Evolutionary conservation across 176 grass and related monocot genomes (phyloP).

Genomic region (Eleusine coracana): DNA sequence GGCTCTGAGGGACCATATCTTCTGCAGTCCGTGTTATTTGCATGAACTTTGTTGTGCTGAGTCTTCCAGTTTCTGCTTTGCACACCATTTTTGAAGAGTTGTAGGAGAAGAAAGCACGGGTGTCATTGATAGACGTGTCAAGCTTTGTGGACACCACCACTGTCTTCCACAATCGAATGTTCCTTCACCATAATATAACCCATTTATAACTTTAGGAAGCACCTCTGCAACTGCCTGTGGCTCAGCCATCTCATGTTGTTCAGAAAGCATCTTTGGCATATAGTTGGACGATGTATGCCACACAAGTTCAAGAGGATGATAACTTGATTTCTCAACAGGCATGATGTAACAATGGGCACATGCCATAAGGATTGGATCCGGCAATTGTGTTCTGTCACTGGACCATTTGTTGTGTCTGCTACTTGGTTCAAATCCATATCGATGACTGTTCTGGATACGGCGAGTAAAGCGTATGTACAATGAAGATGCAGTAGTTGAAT

Average conservation of each 20-base stretch:
- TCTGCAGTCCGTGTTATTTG: no score
- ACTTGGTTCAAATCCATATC: constrained; percentile 12
- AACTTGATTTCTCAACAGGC: background rate
- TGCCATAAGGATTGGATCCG: background rate
- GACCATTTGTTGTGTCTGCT: background rate
- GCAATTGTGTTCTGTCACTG: background rate
- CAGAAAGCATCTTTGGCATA: constrained; percentile 36
- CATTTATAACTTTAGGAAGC: constrained; percentile 1
- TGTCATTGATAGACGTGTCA: constrained; percentile 16
- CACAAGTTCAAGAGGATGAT: background rate
- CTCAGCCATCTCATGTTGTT: constrained; percentile 22
- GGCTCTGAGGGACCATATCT: background rate
- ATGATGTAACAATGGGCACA: constrained; percentile 19
- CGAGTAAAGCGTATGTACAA: background rate
- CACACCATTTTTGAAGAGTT: constrained; percentile 17
- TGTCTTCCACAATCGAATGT: background rate
- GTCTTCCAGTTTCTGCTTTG: background rate
- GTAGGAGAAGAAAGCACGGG: constrained; percentile 30
- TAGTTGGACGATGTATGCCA: background rate
- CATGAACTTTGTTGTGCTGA: no score
- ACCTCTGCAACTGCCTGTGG: background rate
- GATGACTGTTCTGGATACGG: background rate
- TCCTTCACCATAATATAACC: background rate
- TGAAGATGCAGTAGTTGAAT: background rate
- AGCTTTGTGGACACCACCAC: constrained; percentile 30